Conservation (phyloP, 768 basidiomycete species). For the Termitomyces sp. region DNA sequence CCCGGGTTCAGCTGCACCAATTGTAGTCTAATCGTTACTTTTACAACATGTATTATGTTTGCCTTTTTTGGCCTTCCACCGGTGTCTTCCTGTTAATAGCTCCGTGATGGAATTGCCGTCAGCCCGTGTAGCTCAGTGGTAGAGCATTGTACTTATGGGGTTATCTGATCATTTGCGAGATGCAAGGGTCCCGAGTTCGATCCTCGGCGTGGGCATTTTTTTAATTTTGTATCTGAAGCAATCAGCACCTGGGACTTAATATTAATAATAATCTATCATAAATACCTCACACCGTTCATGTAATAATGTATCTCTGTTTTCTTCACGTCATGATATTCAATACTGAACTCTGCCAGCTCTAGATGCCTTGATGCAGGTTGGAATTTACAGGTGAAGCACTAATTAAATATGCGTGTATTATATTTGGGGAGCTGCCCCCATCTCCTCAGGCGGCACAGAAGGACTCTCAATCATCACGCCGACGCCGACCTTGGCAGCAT, state of each 20-base stretch:
- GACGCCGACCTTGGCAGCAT: constrained; percentile 89
- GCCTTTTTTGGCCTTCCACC: no score
- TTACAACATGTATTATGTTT: neutral
- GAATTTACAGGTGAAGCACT: neutral
- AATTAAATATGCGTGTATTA: constrained; percentile 24
- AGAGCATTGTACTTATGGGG: constrained; percentile 59
- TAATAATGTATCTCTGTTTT: no score
- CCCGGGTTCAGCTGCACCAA: neutral
- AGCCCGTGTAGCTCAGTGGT: constrained; percentile 54
- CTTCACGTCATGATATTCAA: neutral
- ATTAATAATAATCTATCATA: no score
- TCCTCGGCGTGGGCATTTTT: constrained; percentile 43
- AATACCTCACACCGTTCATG: no score
- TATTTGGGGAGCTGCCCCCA: constrained; percentile 51
- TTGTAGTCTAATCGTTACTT: neutral
- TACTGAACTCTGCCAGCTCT: neutral
- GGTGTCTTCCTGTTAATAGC: neutral
- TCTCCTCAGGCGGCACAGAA: constrained; percentile 76
- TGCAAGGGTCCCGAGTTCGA: constrained; percentile 57
- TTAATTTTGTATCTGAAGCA: neutral
- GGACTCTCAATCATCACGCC: constrained; percentile 97
- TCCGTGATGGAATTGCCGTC: neutral
- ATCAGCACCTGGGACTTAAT: neutral
- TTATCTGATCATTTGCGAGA: constrained; percentile 28
- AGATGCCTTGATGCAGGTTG: neutral